Evolutionary conservation across 164 flowering plant genomes (phyloP).

Genomic region (Vitis vinifera): ASM3070453v1 NC_081822.1:8724001-8724500

Average conservation of each 20-base stretch:
- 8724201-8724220: too few species aligned
- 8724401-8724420: constrained; percentile 93
- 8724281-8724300: constrained; percentile 85
- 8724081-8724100: constrained; percentile 77
- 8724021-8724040: constrained; percentile 73
- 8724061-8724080: constrained; percentile 77
- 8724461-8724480: constrained; percentile 74
- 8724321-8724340: constrained; percentile 87
- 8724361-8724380: constrained; percentile 96
- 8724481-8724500: constrained; percentile 43
- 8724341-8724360: constrained; percentile 93
- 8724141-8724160: constrained; percentile 6
- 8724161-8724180: too few species aligned
- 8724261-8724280: constrained; percentile 81
- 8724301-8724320: constrained; percentile 90
- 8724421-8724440: constrained; percentile 94
- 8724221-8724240: too few species aligned
- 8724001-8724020: constrained; percentile 80
- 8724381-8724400: constrained; percentile 90
- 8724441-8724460: constrained; percentile 76
- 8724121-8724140: not conserved
- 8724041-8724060: constrained; percentile 55
- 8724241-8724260: constrained; percentile 18
- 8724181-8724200: too few species aligned
- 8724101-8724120: constrained; percentile 62